Evolutionary conservation across 331 rosid species (phyloP), one percentile per base, ranked within the genome.

Genomic region (Prunus yedoensis): DNA sequence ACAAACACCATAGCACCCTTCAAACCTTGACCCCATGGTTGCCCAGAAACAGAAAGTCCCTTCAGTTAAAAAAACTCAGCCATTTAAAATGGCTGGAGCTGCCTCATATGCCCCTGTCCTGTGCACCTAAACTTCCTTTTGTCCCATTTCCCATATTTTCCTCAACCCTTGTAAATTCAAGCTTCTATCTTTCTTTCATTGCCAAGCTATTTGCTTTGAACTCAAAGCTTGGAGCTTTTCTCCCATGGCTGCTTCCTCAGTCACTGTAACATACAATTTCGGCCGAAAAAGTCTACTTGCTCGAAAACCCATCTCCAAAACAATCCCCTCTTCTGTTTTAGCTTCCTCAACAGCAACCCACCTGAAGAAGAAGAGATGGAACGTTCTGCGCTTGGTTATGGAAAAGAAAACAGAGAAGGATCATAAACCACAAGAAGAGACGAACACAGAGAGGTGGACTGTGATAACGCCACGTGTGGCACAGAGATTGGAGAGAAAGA

Each of bases 401-500:
- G 76, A 65, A 57, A 66, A 75, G 76, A 79, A 35, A 66, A 20
- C 58, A 74, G 81, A 71, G 72, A 57, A 69, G 16, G 41, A 52
- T 14, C 38, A 60, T 13, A 38, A 47, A 13, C 9, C 3, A 4
- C 2, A 20, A 20, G 27, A 54, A 5, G 73, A 60, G 18, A 64
- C 45, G n/a, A 41, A 60, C 25, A 64, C 52, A 27, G 51, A 51
- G 28, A 30, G 23, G 3, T 14, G 12, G 9, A 64, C 5, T 38
- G 23, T 65, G 45, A 4, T 61, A 30, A 59, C 74, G 50, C 62
- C 68, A 2, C 57, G 47, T 11, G 50, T n/a, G 45, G 45, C 50
- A 0, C 52, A 62, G 80, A 80, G 76, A 77, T 54, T 69, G 47
- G 77, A 69, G 17, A 68, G 74, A 54, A 84, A 77, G 60, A 73